A percentile compares a stretch with the other conserved stretches of the same genome.
phyloP scores from a whole-genome alignment of 768 basidiomycete species.

The Tulasnella sp. region DNA sequence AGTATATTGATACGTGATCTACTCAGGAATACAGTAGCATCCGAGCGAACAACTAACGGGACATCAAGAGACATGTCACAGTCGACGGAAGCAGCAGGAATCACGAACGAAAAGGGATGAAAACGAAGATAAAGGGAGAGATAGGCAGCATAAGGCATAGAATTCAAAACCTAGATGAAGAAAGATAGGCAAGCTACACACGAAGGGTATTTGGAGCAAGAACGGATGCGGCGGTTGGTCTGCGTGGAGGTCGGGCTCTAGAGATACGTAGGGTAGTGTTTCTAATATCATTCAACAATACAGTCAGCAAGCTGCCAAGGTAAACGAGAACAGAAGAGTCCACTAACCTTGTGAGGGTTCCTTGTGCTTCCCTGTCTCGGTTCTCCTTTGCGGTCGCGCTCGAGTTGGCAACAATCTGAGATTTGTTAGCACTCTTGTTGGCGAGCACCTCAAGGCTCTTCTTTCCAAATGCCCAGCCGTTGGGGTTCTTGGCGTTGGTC shows the following conservation, averaged over 20 bases:
- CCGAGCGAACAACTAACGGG: not conserved
- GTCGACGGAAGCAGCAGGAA: not conserved
- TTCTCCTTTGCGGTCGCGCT: constrained; percentile 17
- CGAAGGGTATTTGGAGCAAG: constrained; percentile 1
- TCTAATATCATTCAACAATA: not conserved
- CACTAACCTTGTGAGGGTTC: constrained; percentile 9
- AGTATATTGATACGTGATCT: not conserved
- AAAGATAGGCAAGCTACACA: not conserved
- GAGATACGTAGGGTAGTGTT: constrained; percentile 12
- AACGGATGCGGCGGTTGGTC: not conserved
- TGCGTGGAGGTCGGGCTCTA: constrained; percentile 10
- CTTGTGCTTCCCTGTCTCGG: constrained; percentile 10
- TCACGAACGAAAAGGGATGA: not conserved
- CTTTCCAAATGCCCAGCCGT: not conserved
- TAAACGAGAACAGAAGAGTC: not conserved
- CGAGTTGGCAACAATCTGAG: not conserved
- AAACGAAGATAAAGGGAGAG: not conserved
- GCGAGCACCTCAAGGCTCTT: not conserved
- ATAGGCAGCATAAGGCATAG: constrained; percentile 1
- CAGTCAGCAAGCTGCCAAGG: not conserved
- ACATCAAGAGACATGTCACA: not conserved
- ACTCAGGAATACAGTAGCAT: not conserved
- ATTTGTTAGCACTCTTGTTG: not conserved
- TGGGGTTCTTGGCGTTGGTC: not conserved
- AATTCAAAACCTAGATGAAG: not conserved